Percentiles rank a stretch among this genome's conserved stretches.
Evolutionary conservation across 2,329 filamentous ascomycete genomes (phyloP).

Genomic region (Xylaria sp.): DNA sequence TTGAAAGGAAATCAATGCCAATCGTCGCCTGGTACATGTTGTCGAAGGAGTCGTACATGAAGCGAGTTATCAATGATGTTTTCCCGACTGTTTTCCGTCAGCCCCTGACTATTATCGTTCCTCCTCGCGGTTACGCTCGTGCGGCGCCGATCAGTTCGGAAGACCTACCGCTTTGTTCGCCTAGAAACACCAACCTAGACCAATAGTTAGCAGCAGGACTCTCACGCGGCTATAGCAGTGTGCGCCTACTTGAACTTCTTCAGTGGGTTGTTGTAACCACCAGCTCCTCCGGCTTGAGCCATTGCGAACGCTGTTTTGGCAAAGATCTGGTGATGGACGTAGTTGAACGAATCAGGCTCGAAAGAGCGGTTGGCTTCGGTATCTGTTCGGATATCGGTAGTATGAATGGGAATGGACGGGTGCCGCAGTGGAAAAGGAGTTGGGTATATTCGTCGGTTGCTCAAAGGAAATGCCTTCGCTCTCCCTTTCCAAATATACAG

Average conservation of each 20-base stretch:
- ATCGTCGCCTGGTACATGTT: conserved; percentile 99
- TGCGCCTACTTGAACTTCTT: conserved; percentile 99
- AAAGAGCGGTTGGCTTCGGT: conserved; percentile 18
- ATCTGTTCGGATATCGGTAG: conserved; percentile 7
- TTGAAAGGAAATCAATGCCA: conserved; percentile 98
- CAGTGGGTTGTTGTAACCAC: conserved; percentile 96
- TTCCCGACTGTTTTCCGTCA: conserved; percentile 79
- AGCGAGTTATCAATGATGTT: conserved; percentile 97
- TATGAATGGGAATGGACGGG: conserved; percentile 23
- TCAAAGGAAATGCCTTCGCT: conserved; percentile 8
- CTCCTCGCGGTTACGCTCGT: background rate
- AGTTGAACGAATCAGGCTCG: background rate
- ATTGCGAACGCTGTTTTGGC: conserved; percentile 62
- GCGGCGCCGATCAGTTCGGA: background rate
- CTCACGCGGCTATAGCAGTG: conserved; percentile 38
- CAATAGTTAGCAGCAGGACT: conserved; percentile 29
- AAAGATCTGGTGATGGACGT: conserved; percentile 7
- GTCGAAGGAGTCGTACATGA: conserved; percentile 99
- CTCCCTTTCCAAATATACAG: conserved; percentile 11
- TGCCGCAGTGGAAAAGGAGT: conserved; percentile 16
- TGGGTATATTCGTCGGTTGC: conserved; percentile 12
- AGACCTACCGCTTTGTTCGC: conserved; percentile 93
- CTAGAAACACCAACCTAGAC: conserved; percentile 89
- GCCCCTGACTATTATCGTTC: conserved; percentile 5
- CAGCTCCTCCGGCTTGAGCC: conserved; percentile 75